Conservation (phyloP, 2,329 filamentous ascomycete genomes). For the Ophiostoma himal-ulmi region DNA sequence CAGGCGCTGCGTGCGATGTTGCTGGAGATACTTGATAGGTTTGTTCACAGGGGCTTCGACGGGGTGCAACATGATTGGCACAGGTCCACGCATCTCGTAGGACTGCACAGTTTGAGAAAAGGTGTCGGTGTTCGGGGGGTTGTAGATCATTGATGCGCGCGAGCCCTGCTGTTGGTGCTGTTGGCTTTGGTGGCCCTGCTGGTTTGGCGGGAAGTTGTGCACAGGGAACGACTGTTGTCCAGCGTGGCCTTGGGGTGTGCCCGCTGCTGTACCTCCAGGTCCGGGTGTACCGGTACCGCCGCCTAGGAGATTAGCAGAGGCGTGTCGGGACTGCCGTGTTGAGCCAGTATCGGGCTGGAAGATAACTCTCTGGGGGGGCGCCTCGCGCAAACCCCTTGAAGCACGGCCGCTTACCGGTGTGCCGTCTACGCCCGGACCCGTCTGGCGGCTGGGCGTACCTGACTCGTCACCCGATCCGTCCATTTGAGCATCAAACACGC, state of each 20-base stretch:
- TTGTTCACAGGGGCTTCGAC: conserved; percentile 71
- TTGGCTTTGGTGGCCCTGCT: conserved; percentile 9
- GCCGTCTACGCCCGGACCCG: conserved; percentile 37
- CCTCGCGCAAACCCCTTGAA: conserved; percentile 65
- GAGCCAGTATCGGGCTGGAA: conserved; percentile 75
- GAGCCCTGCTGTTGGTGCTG: conserved; percentile 25
- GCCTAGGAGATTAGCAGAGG: conserved; percentile 40
- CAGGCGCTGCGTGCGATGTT: conserved; percentile 42
- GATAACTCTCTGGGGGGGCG: conserved; percentile 76
- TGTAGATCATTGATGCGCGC: conserved; percentile 37
- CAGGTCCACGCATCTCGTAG: conserved; percentile 60
- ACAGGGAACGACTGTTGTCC: conserved; percentile 28
- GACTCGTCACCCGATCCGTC: neutral
- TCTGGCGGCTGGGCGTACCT: conserved; percentile 42
- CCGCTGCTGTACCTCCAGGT: neutral
- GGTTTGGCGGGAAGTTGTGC: conserved; percentile 16
- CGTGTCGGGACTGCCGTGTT: conserved; percentile 57
- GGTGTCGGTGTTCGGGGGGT: conserved; percentile 51
- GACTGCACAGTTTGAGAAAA: conserved; percentile 57
- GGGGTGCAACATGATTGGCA: conserved; percentile 61
- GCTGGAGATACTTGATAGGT: conserved; percentile 59
- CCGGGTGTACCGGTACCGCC: neutral
- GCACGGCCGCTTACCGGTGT: conserved; percentile 50
- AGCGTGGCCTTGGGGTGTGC: conserved; percentile 24
- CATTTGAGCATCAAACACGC: neutral